Percentiles rank a stretch among this genome's conserved stretches.
These are phyloP conservation scores for Sclerotiophoma versabilis DNA, from an alignment of 2,329 filamentous ascomycete genomes.

Conservation along the genomic window DNA sequence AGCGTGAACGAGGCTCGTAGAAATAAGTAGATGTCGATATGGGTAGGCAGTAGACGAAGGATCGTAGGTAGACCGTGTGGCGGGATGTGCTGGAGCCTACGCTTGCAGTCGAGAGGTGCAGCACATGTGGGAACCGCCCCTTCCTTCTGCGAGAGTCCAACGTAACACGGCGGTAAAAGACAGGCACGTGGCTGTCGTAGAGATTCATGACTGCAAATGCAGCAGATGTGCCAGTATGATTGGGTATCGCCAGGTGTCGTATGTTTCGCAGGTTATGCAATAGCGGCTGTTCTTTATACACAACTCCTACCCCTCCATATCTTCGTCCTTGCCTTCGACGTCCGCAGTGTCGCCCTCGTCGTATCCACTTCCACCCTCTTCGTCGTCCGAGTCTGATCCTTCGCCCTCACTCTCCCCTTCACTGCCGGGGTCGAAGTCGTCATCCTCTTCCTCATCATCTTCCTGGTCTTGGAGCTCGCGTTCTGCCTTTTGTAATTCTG, in stretches of 20 bases:
- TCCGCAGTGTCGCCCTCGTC: constrained; percentile 38
- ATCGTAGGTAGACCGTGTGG: not conserved
- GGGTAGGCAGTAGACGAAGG: not conserved
- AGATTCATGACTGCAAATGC: not conserved
- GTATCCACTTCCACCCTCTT: constrained; percentile 42
- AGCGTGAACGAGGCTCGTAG: not conserved
- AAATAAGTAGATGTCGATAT: not conserved
- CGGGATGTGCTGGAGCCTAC: not conserved
- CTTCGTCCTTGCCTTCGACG: constrained; percentile 33
- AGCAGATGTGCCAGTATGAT: not conserved
- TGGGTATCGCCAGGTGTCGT: constrained; percentile 5
- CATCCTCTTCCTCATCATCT: constrained; percentile 51
- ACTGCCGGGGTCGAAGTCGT: constrained; percentile 52
- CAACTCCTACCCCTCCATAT: constrained; percentile 35
- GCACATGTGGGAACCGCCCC: not conserved
- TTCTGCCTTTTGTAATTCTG: constrained; percentile 51
- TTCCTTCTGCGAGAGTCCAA: constrained; percentile 1
- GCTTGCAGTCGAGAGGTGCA: not conserved
- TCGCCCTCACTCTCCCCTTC: constrained; percentile 52
- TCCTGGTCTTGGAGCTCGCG: constrained; percentile 47
- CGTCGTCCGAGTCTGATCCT: constrained; percentile 46
- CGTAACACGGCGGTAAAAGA: not conserved
- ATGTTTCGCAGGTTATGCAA: not conserved
- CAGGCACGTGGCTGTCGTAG: not conserved
- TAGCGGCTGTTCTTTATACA: not conserved